phyloP scores from a whole-genome alignment of 805 yeast species.

The Wickerhamomyces xylosicus region DNA sequence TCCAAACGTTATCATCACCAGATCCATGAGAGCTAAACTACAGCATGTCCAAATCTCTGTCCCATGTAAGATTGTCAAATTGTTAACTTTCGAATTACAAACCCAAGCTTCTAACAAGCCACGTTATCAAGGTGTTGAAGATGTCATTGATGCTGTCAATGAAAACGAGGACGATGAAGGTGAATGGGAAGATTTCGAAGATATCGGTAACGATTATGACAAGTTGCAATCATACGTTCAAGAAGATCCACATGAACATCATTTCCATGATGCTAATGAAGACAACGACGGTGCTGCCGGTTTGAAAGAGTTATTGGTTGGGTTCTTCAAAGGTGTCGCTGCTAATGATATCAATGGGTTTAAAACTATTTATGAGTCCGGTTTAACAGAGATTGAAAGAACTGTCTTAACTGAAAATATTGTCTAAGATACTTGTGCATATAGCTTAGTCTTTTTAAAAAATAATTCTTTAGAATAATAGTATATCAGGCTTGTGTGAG shows the following conservation, averaged over 20 bases:
- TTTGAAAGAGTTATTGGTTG: conserved; percentile 28
- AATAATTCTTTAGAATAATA: too few relatives aligned
- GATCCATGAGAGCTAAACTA: conserved; percentile 67
- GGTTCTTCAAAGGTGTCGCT: conserved; percentile 37
- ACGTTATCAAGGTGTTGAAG: conserved; percentile 5
- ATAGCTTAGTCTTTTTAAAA: too few relatives aligned
- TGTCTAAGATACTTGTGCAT: conserved; percentile 19
- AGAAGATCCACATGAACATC: conserved; percentile 26
- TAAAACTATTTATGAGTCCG: conserved; percentile 33
- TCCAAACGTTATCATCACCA: conserved; percentile 63
- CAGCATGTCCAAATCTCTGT: conserved; percentile 58
- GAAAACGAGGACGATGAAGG: conserved; percentile 51
- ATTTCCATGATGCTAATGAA: conserved; percentile 4
- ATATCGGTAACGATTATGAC: conserved; percentile 52
- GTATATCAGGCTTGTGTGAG: too few relatives aligned
- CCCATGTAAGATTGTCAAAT: conserved; percentile 59
- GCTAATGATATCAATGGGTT: conserved; percentile 39
- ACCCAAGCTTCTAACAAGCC: conserved; percentile 34
- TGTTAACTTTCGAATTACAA: conserved; percentile 58
- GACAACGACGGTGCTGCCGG: conserved; percentile 6
- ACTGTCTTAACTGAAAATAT: conserved; percentile 36
- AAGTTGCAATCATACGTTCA: conserved; percentile 46
- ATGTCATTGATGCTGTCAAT: conserved; percentile 57
- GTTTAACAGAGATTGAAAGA: conserved; percentile 42
- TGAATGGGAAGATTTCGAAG: conserved; percentile 70